These are phyloP conservation scores for Patellifolia procumbens DNA, from an alignment of 179 eudicot species.

Conservation along the genomic window DNA sequence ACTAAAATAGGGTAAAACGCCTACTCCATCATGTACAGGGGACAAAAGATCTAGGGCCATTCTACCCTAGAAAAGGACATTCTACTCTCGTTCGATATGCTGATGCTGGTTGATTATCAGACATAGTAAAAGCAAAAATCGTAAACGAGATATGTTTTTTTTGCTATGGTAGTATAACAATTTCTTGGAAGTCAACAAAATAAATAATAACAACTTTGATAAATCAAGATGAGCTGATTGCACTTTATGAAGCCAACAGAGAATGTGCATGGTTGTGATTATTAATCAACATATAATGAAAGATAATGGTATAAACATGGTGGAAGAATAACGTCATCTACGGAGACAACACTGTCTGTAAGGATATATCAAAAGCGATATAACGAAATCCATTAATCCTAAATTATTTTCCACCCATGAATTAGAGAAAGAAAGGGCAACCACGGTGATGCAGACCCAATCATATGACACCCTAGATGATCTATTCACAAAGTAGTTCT, in stretches of 20 bases:
- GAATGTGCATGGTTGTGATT: conserved; percentile 1
- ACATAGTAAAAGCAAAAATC: conserved; percentile 13
- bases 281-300: background rate
- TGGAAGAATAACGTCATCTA: background rate
- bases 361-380: background rate
- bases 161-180: background rate
- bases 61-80: background rate
- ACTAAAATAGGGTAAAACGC: conserved; percentile 13
- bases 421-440: background rate
- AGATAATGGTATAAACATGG: background rate
- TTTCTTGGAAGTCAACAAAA: conserved; percentile 10
- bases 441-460: background rate
- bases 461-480: background rate
- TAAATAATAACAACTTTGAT: background rate
- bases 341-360: background rate
- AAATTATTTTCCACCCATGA: background rate
- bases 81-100: background rate
- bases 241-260: background rate
- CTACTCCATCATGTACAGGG: background rate
- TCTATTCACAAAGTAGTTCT: too few relatives aligned
- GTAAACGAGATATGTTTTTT: background rate
- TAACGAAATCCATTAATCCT: background rate
- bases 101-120: conserved; percentile 1
- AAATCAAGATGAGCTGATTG: background rate
- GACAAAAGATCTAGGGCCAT: background rate